phyloP scores from a whole-genome alignment of 176 grass and related monocot genomes.

The Calamus simplicifolius region DNA sequence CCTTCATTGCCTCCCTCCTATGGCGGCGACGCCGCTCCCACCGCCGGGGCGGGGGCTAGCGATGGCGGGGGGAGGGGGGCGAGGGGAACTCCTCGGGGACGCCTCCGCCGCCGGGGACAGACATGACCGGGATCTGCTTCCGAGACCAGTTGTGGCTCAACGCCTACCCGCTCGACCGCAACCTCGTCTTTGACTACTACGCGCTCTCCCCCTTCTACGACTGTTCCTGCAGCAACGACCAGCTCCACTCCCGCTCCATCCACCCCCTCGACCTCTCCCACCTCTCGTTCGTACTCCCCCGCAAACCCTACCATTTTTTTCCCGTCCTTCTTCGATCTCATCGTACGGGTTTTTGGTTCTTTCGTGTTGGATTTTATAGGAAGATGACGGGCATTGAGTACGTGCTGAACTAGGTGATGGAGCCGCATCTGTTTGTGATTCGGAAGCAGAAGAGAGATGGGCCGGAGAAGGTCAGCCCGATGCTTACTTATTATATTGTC shows the following conservation, averaged over 20 bases:
- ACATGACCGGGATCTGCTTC: constrained; percentile 99
- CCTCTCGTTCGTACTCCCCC: constrained; percentile 41
- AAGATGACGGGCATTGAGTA: constrained; percentile 94
- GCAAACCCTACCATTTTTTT: not conserved
- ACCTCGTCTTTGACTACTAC: constrained; percentile 99
- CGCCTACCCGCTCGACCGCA: constrained; percentile 84
- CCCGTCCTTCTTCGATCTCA: not conserved
- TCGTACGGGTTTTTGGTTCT: not conserved
- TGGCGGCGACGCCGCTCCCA: constrained; percentile 55
- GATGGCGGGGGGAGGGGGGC: constrained; percentile 31
- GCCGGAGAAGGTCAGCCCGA: constrained; percentile 48
- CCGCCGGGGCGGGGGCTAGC: constrained; percentile 4
- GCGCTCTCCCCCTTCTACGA: constrained; percentile 97
- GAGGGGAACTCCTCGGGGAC: constrained; percentile 23
- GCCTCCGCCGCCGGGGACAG: constrained; percentile 72
- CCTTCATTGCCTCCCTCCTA: not conserved
- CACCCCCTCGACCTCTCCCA: constrained; percentile 92
- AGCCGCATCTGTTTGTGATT: constrained; percentile 90
- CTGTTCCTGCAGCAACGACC: constrained; percentile 87
- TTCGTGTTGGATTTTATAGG: constrained; percentile 24
- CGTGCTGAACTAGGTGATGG: constrained; percentile 89
- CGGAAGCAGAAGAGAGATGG: constrained; percentile 88
- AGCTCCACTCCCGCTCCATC: constrained; percentile 83
- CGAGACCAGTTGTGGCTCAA: constrained; percentile 98
- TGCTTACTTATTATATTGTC: constrained; percentile 91